Evolutionary conservation across 2,329 filamentous ascomycete species (phyloP), one percentile per base, ranked within the genome.

Genomic region (Diaporthe citri): DNA sequence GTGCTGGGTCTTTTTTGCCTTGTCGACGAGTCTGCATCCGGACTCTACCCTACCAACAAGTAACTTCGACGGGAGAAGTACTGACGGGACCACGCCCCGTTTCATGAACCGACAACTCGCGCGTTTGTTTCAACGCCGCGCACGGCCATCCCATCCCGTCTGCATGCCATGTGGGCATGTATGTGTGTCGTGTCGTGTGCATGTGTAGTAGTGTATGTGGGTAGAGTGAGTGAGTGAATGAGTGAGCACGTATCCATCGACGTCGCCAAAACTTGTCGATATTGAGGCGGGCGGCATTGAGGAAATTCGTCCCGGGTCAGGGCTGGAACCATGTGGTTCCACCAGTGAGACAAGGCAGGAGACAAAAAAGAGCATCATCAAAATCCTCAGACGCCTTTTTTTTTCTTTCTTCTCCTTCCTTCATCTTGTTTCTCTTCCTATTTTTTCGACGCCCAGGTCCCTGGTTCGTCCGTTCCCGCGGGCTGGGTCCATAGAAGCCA

Each of bases 71-170:
- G n/a, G n/a, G n/a, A n/a, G n/a, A n/a, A 43, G 41, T 51, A 13
- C 22, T 17, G 7, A 57, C 39, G 39, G 48, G 7, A 46, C 31
- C 39, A 39, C 36, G 28, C 59, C 69, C 69, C 70, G 70, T 73
- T 69, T 75, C 69, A 69, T 71, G 39, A 71, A 70, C 52, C 64
- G 64, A 60, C 48, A 69, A 60, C 28, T 55, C 72, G 62, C 62
- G 71, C 59, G 46, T 46, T 15, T 56, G 57, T 64, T 43, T 64
- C 71, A 34, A 64, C 25, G 25, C 48, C 36, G 25, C 34, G 57
- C 57, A 36, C 57, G 51, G 48, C 34, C 36, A 39, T 31, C 3
- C 31, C 56, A 39, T 48, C 28, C 22, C 34, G 25, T 48, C 39
- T 60, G 31, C 31, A 64, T 56, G 56, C 8, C 39, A 41, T 56